Base-by-base conservation (phyloP, 2,329 filamentous ascomycete genomes). In the Sporothrix brasiliensis region DNA sequence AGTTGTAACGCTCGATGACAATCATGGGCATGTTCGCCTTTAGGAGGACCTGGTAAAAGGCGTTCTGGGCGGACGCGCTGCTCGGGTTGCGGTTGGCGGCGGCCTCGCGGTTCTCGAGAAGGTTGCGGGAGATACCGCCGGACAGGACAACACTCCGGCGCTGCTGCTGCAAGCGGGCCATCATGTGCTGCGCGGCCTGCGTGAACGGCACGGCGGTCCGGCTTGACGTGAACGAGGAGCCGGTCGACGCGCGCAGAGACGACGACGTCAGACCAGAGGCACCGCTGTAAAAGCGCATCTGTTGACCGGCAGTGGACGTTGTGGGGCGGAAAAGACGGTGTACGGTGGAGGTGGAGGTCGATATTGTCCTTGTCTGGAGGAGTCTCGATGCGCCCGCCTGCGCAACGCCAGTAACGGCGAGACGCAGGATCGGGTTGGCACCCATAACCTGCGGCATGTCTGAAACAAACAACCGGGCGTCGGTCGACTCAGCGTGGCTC, bases 21-120 rank as follows among this genome's bases (percentile, higher is more conserved):
- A 99, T 97, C 67, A 93, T 91, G 21, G 94, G 92, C 91, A 97
- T 94, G 77, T 96, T 95, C 67, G 94, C 93, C 78, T 92, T 91
- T 69, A 97, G 85, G 16, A 99, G 87, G 60, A 94, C 90, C 78
- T 94, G 91, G 79, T 99, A 99, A 79, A 99, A 97, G 19, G 92
- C 91, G 79, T 94, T 95, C 79, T 99, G 95, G 24, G 93, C 90
- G 56, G 91, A 91, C 39, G 93, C 91, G 79, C 93, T 98, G 72
- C 85, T 87, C 1, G 95, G 93, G 76, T 97, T 97, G 80, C 93
- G 91, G 81, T 98, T 99, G 50, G 95, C 96, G 30, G 92, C 91
- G 79, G 94, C 91, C 81, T 99, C 95, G 75, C 94, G 87, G 74
- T 92, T 91, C 47, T 93, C 93, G 47, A 99, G 87, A 70, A 94